A percentile compares a stretch with the other conserved stretches of the same genome.
Conservation (phyloP, 2,329 filamentous ascomycete species). For the Chalara sp. region DNA sequence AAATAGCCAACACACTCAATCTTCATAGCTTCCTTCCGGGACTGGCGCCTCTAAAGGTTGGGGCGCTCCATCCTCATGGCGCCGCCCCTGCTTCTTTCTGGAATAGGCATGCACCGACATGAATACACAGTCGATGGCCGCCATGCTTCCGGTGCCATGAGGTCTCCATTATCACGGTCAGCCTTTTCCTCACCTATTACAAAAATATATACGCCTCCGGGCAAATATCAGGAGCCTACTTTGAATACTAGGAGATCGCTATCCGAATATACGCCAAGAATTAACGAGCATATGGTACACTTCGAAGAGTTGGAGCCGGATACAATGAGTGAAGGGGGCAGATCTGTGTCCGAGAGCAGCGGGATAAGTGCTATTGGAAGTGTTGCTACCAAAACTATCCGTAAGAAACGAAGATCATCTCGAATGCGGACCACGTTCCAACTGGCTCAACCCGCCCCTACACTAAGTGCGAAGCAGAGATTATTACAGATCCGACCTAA, state of each 20-base stretch:
- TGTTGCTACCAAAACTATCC: neutral
- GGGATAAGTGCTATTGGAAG: conserved; percentile 14
- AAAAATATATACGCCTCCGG: conserved; percentile 6
- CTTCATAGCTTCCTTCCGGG: neutral
- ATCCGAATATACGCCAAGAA: conserved; percentile 18
- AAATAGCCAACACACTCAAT: no score
- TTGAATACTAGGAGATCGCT: conserved; percentile 16
- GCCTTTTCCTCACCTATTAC: conserved; percentile 22
- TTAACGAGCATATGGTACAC: conserved; percentile 17
- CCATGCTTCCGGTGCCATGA: conserved; percentile 12
- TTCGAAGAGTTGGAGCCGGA: conserved; percentile 24
- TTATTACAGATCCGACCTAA: conserved; percentile 58
- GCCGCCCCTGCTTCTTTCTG: conserved; percentile 20
- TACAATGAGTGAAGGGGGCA: conserved; percentile 26
- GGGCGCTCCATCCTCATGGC: conserved; percentile 15
- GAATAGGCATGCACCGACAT: conserved; percentile 22
- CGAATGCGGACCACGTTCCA: conserved; percentile 57
- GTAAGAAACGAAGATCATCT: conserved; percentile 37
- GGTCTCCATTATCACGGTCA: conserved; percentile 22
- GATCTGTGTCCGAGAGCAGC: conserved; percentile 24
- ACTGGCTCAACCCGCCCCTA: conserved; percentile 61
- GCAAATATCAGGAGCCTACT: conserved; percentile 16
- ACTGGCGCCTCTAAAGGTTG: conserved; percentile 13
- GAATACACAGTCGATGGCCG: conserved; percentile 18
- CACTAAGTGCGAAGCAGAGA: conserved; percentile 49